Conservation (phyloP, 169 alveolate genomes). For the Plasmodium fragile region DNA sequence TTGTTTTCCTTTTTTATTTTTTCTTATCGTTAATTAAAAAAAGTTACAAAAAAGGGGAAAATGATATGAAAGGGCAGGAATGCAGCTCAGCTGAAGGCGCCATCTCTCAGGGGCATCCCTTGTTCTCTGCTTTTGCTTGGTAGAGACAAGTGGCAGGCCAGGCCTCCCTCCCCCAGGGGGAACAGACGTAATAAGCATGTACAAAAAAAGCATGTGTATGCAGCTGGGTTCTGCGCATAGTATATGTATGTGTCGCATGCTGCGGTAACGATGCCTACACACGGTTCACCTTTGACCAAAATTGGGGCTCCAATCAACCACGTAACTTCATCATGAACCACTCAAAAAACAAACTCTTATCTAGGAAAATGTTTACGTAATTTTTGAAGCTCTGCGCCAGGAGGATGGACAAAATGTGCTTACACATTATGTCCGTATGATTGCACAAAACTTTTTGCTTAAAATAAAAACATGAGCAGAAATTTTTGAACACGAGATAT, state of each 20-base stretch:
- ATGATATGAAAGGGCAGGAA: not conserved
- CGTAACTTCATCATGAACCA: conserved; percentile 47
- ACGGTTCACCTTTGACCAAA: not conserved
- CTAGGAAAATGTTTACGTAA: conserved; percentile 45
- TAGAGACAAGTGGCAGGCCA: not conserved
- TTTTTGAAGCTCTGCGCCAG: conserved; percentile 55
- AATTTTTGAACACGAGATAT: conserved; percentile 53
- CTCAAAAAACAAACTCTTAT: conserved; percentile 33
- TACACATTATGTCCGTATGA: conserved; percentile 48
- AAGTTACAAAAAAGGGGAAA: not conserved
- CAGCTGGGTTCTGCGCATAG: not conserved
- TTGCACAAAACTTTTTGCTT: conserved; percentile 69
- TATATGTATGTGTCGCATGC: not conserved
- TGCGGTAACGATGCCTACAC: conserved; percentile 1
- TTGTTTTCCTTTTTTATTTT: not conserved
- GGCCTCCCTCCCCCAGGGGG: not conserved
- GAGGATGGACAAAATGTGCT: conserved; percentile 52
- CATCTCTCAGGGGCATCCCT: not conserved
- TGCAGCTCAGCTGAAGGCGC: not conserved
- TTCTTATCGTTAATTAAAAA: conserved; percentile 60
- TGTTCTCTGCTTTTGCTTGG: not conserved
- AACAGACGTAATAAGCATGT: not conserved
- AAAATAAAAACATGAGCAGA: conserved; percentile 73
- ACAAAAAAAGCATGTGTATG: not conserved
- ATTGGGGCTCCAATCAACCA: conserved; percentile 5